Conservation (phyloP, 306 rosid species). For the Cicer judaicum region DNA sequence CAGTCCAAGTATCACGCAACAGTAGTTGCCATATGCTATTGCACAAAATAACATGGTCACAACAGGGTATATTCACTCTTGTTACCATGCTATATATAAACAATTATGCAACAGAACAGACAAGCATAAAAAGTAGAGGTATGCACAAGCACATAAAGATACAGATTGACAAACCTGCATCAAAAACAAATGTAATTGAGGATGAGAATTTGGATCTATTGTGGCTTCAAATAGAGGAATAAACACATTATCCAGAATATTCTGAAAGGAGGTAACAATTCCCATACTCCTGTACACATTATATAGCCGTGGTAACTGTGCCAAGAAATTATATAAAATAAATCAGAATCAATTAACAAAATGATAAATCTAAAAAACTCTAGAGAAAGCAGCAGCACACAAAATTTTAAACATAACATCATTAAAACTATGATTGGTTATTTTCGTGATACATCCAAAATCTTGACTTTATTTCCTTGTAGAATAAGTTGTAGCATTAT, state of each 20-base stretch:
- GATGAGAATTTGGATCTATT: slow-evolving; percentile 81
- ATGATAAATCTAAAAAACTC: slow-evolving; percentile 1
- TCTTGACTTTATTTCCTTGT: background rate
- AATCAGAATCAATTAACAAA: slow-evolving; percentile 17
- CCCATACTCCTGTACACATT: slow-evolving; percentile 84
- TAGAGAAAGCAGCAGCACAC: slow-evolving; percentile 27
- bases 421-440: background rate
- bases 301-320: slow-evolving; percentile 82
- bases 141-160: background rate
- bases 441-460: slow-evolving; percentile 24
- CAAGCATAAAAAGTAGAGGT: slow-evolving; percentile 22
- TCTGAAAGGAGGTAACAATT: slow-evolving; percentile 80
- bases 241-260: slow-evolving; percentile 78
- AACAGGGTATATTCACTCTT: background rate
- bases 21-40: background rate
- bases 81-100: slow-evolving; percentile 1
- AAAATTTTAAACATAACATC: slow-evolving; percentile 27
- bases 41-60: slow-evolving; percentile 6
- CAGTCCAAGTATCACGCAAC: slow-evolving; percentile 12
- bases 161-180: slow-evolving; percentile 61
- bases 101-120: slow-evolving; percentile 18
- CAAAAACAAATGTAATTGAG: slow-evolving; percentile 84
- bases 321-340: slow-evolving; percentile 41
- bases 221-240: slow-evolving; percentile 87
- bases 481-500: slow-evolving; percentile 10